phyloP scores from a whole-genome alignment of 169 alveolate species.

The Plasmodium knowlesi region DNA sequence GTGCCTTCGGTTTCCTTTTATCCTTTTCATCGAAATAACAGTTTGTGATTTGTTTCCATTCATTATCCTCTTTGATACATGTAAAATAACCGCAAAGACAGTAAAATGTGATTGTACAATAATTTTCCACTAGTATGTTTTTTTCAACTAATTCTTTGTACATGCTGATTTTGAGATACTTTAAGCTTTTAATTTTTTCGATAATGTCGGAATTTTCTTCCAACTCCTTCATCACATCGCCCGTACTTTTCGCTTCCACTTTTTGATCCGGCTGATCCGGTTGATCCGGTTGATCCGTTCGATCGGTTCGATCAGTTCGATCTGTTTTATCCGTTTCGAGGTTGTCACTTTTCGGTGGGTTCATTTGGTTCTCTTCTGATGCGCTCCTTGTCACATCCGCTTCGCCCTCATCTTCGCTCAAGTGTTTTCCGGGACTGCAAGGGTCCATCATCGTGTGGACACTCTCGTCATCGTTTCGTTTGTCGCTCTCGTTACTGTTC shows the following conservation, averaged over 20 bases:
- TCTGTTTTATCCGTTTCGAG: not conserved
- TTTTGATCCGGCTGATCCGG: no score
- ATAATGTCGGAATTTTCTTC: not conserved
- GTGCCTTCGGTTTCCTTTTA: constrained; percentile 64
- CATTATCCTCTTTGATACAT: constrained; percentile 54
- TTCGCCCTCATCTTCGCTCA: not conserved
- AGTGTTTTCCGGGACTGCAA: not conserved
- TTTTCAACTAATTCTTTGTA: constrained; percentile 38
- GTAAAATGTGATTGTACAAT: constrained; percentile 48
- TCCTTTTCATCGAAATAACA: constrained; percentile 62
- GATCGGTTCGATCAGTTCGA: no score
- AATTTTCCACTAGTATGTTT: constrained; percentile 27
- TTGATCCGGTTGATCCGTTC: no score
- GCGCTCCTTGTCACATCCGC: not conserved
- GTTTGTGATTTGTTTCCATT: constrained; percentile 70
- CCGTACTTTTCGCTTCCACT: not conserved
- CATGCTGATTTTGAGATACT: constrained; percentile 22
- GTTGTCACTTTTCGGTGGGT: not conserved
- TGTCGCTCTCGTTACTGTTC: not conserved
- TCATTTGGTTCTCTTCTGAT: not conserved
- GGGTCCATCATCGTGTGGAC: not conserved
- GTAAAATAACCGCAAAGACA: constrained; percentile 66
- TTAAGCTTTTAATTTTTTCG: constrained; percentile 7
- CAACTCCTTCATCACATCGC: not conserved
- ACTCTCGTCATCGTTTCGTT: not conserved